Evolutionary conservation across 192 early-diverging fungal species (phyloP), one percentile per base, ranked within the genome.

Genomic region (Coemansia sp.): DNA sequence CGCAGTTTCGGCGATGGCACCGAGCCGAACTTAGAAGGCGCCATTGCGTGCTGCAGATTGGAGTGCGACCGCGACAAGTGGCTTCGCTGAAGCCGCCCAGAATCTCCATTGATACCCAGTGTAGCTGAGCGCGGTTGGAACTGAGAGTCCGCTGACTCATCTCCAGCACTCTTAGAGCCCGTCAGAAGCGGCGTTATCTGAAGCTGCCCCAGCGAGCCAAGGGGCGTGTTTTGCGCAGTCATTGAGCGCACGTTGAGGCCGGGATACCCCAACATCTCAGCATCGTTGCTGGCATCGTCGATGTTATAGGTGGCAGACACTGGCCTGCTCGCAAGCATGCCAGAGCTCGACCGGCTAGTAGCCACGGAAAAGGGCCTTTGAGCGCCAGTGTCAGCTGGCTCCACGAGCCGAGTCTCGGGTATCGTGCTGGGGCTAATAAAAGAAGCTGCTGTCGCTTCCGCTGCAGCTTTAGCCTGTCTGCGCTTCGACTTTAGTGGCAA

Each of bases 331-430:
- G 70, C 63, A 50, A 70, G 73, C 74, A 82, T 70, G 13, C 65
- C 64, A 23, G 79, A 82, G 67, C 79, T 82, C 9, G 79, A 63
- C 14, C 79, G 60, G 34, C 79, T 82, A 0, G 70, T 82, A 8
- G 60, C 57, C 31, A 36, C 58, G 20, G 73, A 82, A 21, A 37
- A 38, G 0, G 3, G 16, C 36, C 56, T n/a, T 5, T 36, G 56
- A 37, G 33, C n/a, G 11, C 35, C 56, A 21, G 9, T 23, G 56
- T 10, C 33, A 4, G 56, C n/a, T 8, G 18, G 21, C 9, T 36
- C 56, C 9, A 31, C 56, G 3, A 3, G 33, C 2, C 33, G 56
- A 36, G 31, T 5, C 56, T 36, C 56, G n/a, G n/a, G n/a, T 21
- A 23, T 5, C 20, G 8, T 9, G 2, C 28, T 18, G n/a, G 56